phyloP scores from a whole-genome alignment of 495 filamentous ascomycete genomes.

The Haplographium delicatum region DNA sequence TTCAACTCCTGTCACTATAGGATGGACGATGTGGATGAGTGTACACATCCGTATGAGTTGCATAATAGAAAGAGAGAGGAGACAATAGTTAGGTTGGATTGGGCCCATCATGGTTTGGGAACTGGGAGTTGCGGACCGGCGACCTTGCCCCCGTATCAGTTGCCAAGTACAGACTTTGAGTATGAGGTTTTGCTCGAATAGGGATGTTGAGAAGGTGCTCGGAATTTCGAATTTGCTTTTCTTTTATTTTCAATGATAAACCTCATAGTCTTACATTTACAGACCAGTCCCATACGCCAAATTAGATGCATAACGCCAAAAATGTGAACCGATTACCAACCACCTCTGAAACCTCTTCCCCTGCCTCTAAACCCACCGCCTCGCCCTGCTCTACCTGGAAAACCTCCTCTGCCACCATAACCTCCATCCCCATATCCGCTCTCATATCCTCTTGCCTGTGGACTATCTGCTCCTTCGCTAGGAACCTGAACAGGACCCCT shows the following conservation, averaged over 20 bases:
- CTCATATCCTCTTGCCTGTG: constrained; percentile 44
- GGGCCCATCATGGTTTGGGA: constrained; percentile 49
- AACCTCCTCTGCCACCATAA: constrained; percentile 45
- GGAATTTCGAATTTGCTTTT: too few species aligned
- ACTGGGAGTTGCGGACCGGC: constrained; percentile 47
- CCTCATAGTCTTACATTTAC: too few species aligned
- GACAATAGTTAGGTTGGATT: constrained; percentile 56
- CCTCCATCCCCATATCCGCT: constrained; percentile 34
- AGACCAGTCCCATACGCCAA: too few species aligned
- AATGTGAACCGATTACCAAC: constrained; percentile 36
- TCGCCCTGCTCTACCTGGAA: constrained; percentile 41
- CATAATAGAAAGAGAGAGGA: constrained; percentile 36
- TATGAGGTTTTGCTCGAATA: constrained; percentile 38
- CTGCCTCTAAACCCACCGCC: constrained; percentile 39
- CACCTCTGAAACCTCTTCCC: constrained; percentile 37
- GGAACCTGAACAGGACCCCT: constrained; percentile 50
- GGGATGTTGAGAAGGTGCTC: background rate
- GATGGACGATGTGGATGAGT: constrained; percentile 47
- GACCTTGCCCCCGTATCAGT: constrained; percentile 45
- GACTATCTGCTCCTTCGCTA: constrained; percentile 42
- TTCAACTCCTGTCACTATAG: constrained; percentile 52
- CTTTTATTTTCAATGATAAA: too few species aligned
- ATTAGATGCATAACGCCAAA: too few species aligned
- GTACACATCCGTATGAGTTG: constrained; percentile 57
- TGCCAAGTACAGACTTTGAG: constrained; percentile 39